Percentiles rank a stretch among this genome's conserved stretches.
phyloP scores from a whole-genome alignment of 2,329 filamentous ascomycete species.

The Stagonosporopsis cucurbitacearum region DNA sequence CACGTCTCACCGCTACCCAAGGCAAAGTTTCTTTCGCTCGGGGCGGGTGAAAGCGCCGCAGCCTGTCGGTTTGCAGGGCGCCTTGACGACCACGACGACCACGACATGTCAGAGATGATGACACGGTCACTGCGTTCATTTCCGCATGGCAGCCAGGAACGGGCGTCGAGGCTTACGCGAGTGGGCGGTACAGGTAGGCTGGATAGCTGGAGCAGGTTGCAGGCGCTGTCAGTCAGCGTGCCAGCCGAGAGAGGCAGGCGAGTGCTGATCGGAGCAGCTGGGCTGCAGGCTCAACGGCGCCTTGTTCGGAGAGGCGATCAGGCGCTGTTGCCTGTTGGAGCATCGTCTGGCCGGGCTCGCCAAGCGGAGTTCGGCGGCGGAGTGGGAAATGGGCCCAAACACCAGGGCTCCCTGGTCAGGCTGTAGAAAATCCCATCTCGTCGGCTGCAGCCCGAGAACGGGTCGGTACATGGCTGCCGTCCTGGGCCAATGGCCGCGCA shows the following conservation, averaged over 20 bases:
- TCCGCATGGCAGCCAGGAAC: conserved; percentile 6
- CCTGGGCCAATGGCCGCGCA: conserved; percentile 27
- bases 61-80: neutral
- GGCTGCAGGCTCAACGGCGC: conserved; percentile 1
- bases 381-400: conserved; percentile 5
- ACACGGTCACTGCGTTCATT: conserved; percentile 7
- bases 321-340: conserved; percentile 6
- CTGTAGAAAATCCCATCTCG: conserved; percentile 10
- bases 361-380: conserved; percentile 13
- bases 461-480: conserved; percentile 26
- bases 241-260: neutral
- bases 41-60: conserved; percentile 2
- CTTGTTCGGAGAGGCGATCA: conserved; percentile 10
- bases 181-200: too few relatives aligned
- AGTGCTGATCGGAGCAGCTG: neutral
- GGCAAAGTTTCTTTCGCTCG: neutral
- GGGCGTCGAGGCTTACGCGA: neutral
- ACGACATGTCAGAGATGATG: too few relatives aligned
- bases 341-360: conserved; percentile 1
- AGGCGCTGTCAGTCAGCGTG: neutral
- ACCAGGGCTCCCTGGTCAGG: conserved; percentile 1
- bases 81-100: too few relatives aligned
- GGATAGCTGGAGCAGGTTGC: conserved; percentile 1
- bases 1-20: conserved; percentile 9
- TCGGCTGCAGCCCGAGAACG: conserved; percentile 32